Evolutionary conservation across 306 rosid genomes (phyloP).

Genomic region (Hippophae gyantsensis): DNA sequence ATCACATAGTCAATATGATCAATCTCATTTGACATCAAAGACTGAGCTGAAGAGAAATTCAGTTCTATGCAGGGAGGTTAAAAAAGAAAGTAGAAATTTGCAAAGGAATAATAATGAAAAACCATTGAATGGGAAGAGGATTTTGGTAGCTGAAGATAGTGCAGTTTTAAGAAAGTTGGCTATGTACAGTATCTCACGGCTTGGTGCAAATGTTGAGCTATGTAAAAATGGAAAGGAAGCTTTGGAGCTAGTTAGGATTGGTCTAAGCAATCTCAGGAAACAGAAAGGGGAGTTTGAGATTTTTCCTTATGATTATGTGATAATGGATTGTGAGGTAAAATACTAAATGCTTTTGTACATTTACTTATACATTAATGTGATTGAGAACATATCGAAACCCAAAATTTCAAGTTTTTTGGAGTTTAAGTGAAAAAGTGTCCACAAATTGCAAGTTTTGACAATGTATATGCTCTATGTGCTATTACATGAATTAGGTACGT

Average conservation of each 20-base stretch:
- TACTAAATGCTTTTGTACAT: not conserved
- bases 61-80: not conserved
- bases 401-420: no score
- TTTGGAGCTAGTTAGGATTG: conserved; percentile 28
- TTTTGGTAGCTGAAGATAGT: conserved; percentile 58
- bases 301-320: conserved; percentile 55
- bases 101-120: not conserved
- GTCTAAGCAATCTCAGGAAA: conserved; percentile 10
- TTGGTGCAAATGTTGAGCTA: conserved; percentile 44
- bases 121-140: conserved; percentile 43
- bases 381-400: not conserved
- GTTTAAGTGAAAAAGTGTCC: no score
- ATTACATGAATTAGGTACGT: no score
- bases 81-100: conserved; percentile 25
- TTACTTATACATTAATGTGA: not conserved
- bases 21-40: not conserved
- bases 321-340: conserved; percentile 78
- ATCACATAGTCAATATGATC: not conserved
- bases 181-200: conserved; percentile 12
- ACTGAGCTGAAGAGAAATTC: not conserved
- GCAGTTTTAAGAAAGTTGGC: conserved; percentile 22
- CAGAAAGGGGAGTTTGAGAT: conserved; percentile 9
- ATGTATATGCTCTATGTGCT: no score
- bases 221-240: conserved; percentile 59
- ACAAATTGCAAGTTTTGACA: no score